phyloP scores from a whole-genome alignment of 2,329 filamentous ascomycete genomes.

The Verticillium isaacii region DNA sequence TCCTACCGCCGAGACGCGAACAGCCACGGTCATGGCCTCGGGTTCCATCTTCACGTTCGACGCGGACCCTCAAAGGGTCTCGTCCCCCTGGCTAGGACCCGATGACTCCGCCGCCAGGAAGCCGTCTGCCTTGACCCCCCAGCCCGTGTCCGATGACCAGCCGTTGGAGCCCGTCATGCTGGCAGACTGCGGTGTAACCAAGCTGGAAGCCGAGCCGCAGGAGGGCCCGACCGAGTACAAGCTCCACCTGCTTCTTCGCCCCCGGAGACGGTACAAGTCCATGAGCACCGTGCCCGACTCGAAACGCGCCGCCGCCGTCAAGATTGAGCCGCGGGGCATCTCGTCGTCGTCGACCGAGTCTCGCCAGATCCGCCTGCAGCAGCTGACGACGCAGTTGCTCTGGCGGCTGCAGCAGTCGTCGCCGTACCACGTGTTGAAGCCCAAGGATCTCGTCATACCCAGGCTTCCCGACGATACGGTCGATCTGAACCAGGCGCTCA shows the following conservation, averaged over 20 bases:
- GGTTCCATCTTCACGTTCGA: slow-evolving; percentile 97
- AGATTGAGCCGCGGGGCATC: slow-evolving; percentile 8
- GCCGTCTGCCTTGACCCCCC: slow-evolving; percentile 17
- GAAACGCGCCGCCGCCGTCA: slow-evolving; percentile 18
- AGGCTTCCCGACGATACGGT: slow-evolving; percentile 62
- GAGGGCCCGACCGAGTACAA: slow-evolving; percentile 97
- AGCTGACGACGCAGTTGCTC: slow-evolving; percentile 88
- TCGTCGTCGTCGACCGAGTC: slow-evolving; percentile 54
- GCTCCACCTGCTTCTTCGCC: slow-evolving; percentile 78
- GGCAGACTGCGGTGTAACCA: slow-evolving; percentile 63
- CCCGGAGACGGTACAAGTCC: slow-evolving; percentile 66
- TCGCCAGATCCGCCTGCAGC: slow-evolving; percentile 79
- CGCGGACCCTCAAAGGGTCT: slow-evolving; percentile 78
- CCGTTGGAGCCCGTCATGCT: slow-evolving; percentile 35
- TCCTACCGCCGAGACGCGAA: not conserved
- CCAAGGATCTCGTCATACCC: slow-evolving; percentile 69
- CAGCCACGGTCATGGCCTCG: slow-evolving; percentile 63
- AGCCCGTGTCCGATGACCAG: slow-evolving; percentile 16
- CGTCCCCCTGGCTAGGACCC: slow-evolving; percentile 80
- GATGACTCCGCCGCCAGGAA: slow-evolving; percentile 34
- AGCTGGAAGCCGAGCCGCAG: slow-evolving; percentile 84
- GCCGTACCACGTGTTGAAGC: slow-evolving; percentile 79
- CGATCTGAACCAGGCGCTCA: slow-evolving; percentile 39
- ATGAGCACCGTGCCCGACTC: slow-evolving; percentile 54
- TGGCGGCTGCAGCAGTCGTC: slow-evolving; percentile 96